Base-by-base conservation (phyloP, 1,284 basidiomycete genomes). In the Puccinia triticina region DNA sequence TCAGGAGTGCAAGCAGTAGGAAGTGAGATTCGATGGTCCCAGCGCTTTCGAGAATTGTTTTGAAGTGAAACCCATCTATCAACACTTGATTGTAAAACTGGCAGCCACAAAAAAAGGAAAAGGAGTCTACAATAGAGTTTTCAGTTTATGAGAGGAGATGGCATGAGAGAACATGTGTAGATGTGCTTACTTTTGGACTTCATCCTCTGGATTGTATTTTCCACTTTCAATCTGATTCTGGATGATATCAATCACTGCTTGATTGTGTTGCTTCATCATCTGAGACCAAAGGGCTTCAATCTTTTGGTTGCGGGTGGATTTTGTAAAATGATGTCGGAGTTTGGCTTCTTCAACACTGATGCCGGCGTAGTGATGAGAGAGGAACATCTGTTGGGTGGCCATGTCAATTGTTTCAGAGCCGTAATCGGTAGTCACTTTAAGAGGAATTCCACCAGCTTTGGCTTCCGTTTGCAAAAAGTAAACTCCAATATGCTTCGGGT, bases 281-380 rank as follows among this genome's bases (percentile, higher is more conserved):
- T 59, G 74, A 4, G 53, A 55, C 55, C 50, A 76, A 29, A 76
- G 53, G n/a, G 53, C 32, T 53, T 76, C 74, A 76, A 76, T 75
- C 57, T 57, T 75, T 48, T 75, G 73, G 23, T 75, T 75, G n/a
- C 34, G 73, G 23, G 50, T 50, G n/a, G 74, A 76, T 59, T 55
- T 76, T 0, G 74, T 76, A 37, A 76, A 76, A 34, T 5, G 50
- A n/a, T n/a, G 34, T 76, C 69, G 14, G 34, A 3, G 10, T 72
- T 32, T n/a, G 1, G 74, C 74, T 75, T 75, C 7, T 34, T 75
- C 50, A 64, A 64, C 16, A 34, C 7, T 64, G 18, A 64, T 34
- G 18, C 50, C 50, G 7, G 43, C 73, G 48, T 34, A 34, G 4
- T 55, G 21, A 57, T 75, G 50, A 34, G 57, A 57, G 32, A 75